Base-by-base conservation (phyloP, 2,329 filamentous ascomycete genomes). In the Alternaria solani region DNA sequence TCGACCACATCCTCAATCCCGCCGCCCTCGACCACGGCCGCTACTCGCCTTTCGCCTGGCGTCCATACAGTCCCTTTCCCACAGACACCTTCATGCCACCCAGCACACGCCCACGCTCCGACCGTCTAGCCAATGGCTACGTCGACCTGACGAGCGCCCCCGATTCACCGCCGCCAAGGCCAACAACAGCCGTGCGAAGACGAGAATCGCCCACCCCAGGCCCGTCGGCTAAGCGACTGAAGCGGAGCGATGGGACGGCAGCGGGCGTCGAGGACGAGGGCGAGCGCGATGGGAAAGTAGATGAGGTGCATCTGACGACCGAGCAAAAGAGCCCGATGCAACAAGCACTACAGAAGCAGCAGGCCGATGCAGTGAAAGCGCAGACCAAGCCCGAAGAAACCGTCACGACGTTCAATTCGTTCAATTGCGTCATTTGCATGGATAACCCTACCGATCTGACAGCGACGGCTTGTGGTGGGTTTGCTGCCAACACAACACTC, bases 371-470 rank as follows among this genome's bases (percentile, higher is more conserved):
- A 0, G 76, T 86, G 38, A 81, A 81, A 56, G 78, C 81, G 8
- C 79, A 85, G 63, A 69, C 79, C 11, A 72, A 65, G 55, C 72
- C 72, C 4, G 70, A 79, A 25, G 79, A 81, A 51, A 78, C 78
- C 26, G 63, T 79, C 18, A 73, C 75, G 0, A 76, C 78, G 36
- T 79, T 84, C 65, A 84, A 78, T 23, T 82, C 75, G 5, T 83
- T 84, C 70, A 85, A 80, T 62, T 89, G 87, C 71, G 87, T 88
- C 44, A 86, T 89, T 23, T 89, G 87, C 75, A 85, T 89, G 84
- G 87, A 89, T 65, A 82, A 79, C 4, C 85, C 84, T 2, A 87
- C 83, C 8, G 83, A 89, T 70, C 81, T 87, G 9, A 88, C 87
- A 2, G 85, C 82, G 3, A 89, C 87, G 3, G 75, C 82, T 23